phyloP scores from a whole-genome alignment of 208 protist genomes.

The Leishmania arabica region DNA sequence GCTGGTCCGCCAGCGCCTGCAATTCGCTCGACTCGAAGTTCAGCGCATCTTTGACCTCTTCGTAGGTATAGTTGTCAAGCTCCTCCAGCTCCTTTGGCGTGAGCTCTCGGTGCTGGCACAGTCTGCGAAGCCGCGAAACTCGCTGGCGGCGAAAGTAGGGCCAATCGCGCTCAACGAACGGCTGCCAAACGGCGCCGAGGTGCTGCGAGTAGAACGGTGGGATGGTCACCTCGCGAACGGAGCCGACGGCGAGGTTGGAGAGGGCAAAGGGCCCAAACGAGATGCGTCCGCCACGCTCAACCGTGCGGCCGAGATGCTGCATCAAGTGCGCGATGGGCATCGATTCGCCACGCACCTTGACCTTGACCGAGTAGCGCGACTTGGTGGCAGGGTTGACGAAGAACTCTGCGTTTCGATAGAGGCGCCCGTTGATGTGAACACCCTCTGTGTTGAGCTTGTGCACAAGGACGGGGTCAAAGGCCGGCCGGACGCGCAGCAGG shows the following conservation, averaged over 20 bases:
- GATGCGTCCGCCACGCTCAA: slow-evolving; percentile 84
- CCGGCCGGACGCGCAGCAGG: slow-evolving; percentile 77
- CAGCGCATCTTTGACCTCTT: slow-evolving; percentile 79
- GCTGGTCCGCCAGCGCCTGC: slow-evolving; percentile 41
- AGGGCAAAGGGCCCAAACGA: slow-evolving; percentile 88
- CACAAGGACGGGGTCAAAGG: slow-evolving; percentile 83
- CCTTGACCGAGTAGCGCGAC: slow-evolving; percentile 82
- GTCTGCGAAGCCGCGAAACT: slow-evolving; percentile 55
- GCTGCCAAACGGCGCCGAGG: slow-evolving; percentile 69
- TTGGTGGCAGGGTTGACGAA: slow-evolving; percentile 83
- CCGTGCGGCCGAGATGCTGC: slow-evolving; percentile 78
- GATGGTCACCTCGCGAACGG: slow-evolving; percentile 85
- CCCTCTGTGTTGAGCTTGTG: slow-evolving; percentile 87
- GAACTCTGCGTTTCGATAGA: slow-evolving; percentile 69
- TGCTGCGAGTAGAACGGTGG: slow-evolving; percentile 76
- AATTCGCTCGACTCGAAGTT: slow-evolving; percentile 75
- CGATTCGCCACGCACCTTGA: slow-evolving; percentile 76
- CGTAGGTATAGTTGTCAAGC: slow-evolving; percentile 87
- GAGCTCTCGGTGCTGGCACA: slow-evolving; percentile 75
- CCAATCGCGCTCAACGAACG: slow-evolving; percentile 91
- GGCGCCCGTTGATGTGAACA: slow-evolving; percentile 77
- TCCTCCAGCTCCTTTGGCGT: slow-evolving; percentile 82
- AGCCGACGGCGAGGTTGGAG: slow-evolving; percentile 73
- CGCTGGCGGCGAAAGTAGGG: slow-evolving; percentile 87
- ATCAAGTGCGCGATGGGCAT: slow-evolving; percentile 82